These are phyloP conservation scores for Trichophyton verrucosum DNA, from an alignment of 2,329 filamentous ascomycete genomes.

Conservation along the genomic window DNA sequence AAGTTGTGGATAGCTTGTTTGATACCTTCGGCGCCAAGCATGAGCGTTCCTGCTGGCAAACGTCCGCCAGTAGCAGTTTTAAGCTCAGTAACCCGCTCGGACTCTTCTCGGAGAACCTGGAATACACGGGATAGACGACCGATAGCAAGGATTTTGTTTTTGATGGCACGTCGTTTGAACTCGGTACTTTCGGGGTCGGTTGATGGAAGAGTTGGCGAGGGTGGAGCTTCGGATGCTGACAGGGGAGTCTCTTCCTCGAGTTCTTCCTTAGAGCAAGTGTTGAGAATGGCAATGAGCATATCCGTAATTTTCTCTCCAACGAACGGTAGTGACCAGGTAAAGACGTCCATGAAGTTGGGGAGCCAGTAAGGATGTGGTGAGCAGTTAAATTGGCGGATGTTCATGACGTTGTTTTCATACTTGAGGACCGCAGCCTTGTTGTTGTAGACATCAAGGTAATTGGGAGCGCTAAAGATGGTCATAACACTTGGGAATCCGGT, in stretches of 20 bases:
- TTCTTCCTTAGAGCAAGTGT: slow-evolving; percentile 98
- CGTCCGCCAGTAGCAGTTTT: slow-evolving; percentile 92
- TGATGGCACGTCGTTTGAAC: slow-evolving; percentile 90
- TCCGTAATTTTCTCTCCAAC: slow-evolving; percentile 99
- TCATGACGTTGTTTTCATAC: slow-evolving; percentile 99
- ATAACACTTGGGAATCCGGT: slow-evolving; percentile 98
- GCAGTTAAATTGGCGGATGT: slow-evolving; percentile 99
- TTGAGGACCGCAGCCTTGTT: slow-evolving; percentile 98
- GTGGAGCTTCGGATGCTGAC: slow-evolving; percentile 59
- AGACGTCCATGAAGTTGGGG: slow-evolving; percentile 99
- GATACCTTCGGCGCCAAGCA: slow-evolving; percentile 96
- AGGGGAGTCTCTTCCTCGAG: slow-evolving; percentile 77
- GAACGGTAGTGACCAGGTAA: slow-evolving; percentile 98
- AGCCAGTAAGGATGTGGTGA: slow-evolving; percentile 99
- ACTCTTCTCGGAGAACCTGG: slow-evolving; percentile 95
- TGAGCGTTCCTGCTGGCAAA: slow-evolving; percentile 86
- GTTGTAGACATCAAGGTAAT: slow-evolving; percentile 99
- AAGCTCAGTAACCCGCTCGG: slow-evolving; percentile 89
- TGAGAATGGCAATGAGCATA: slow-evolving; percentile 97
- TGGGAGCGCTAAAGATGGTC: slow-evolving; percentile 98
- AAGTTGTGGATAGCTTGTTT: slow-evolving; percentile 97
- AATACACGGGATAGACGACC: slow-evolving; percentile 93
- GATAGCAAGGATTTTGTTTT: slow-evolving; percentile 99
- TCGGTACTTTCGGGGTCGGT: slow-evolving; percentile 77
- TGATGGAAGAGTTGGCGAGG: slow-evolving; percentile 36